Evolutionary conservation across 2,329 filamentous ascomycete genomes (phyloP), one percentile per base, ranked within the genome.

Genomic region (Sarocladium kiliense): DNA sequence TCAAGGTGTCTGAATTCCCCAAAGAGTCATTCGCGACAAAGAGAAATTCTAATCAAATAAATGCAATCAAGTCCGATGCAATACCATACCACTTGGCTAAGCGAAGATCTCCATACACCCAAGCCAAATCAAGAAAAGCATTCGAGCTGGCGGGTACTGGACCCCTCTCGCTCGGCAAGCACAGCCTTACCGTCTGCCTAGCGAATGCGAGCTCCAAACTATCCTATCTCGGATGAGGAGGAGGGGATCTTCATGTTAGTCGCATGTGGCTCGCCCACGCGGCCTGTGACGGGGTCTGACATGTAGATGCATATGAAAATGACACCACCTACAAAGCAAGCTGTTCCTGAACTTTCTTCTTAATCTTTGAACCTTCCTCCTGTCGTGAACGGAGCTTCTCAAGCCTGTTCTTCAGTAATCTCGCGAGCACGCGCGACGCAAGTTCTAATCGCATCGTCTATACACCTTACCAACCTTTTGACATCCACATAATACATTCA

Each of bases 71-170:
- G n/a, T n/a, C n/a, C n/a, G n/a, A n/a, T n/a, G n/a, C n/a, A n/a
- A n/a, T n/a, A n/a, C n/a, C n/a, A n/a, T n/a, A n/a, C n/a, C n/a
- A n/a, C n/a, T n/a, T n/a, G n/a, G n/a, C n/a, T n/a, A n/a, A n/a
- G n/a, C n/a, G n/a, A n/a, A n/a, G n/a, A n/a, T n/a, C 36, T 16
- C 36, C 16, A 16, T 39, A 6, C 16, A 16, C 36, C 39, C 39
- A 23, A 44, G 19, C 26, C 47, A 5, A 51, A 51, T 34, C 16
- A 3, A 51, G 47, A 51, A 21, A 16, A 12, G 11, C 27, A 5
- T 51, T 51, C 47, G 47, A 34, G 26, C 6, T 9, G 47, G n/a
- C 47, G 47, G 47, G 26, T 51, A 51, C 47, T 14, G 23, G 16
- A 21, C 30, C 47, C 47, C 47, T 21, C 25, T 18, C 10, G 14